These are phyloP conservation scores for Populus davidiana DNA, from an alignment of 345 rosid genomes.

Conservation along the genomic window DNA sequence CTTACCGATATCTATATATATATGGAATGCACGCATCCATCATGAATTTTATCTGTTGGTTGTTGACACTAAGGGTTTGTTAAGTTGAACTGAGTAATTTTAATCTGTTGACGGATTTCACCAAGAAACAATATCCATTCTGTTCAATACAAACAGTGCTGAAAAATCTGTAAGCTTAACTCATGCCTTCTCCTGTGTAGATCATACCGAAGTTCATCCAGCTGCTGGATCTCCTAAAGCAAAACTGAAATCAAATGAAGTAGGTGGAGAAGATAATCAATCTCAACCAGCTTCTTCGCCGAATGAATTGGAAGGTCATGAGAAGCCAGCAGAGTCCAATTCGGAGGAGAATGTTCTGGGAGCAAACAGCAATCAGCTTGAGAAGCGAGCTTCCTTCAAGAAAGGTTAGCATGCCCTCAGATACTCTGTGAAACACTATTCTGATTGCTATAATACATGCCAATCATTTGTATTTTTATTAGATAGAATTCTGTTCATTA, in stretches of 20 bases:
- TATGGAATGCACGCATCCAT: too few relatives aligned
- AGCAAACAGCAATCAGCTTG: slow-evolving; percentile 10
- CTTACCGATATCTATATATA: neutral
- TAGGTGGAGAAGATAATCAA: slow-evolving; percentile 6
- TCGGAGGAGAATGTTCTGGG: slow-evolving; percentile 5
- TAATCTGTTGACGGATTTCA: neutral
- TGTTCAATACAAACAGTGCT: neutral
- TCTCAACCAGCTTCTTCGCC: slow-evolving; percentile 2
- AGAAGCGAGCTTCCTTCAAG: slow-evolving; percentile 17
- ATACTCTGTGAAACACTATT: neutral
- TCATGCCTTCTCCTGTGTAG: slow-evolving; percentile 12
- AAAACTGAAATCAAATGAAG: slow-evolving; percentile 19
- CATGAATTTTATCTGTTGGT: neutral
- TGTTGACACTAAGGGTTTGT: neutral
- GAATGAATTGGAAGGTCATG: slow-evolving; percentile 13
- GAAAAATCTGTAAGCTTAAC: neutral
- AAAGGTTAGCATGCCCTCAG: slow-evolving; percentile 25
- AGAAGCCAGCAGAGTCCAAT: slow-evolving; percentile 9
- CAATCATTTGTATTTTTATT: neutral
- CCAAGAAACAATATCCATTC: neutral
- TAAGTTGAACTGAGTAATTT: neutral
- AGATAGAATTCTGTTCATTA: neutral
- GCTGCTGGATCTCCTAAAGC: slow-evolving; percentile 16
- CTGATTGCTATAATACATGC: neutral
- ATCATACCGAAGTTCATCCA: slow-evolving; percentile 19